A percentile compares a stretch with the other conserved stretches of the same genome.
Conservation (phyloP, 345 rosid genomes). For the Eucalyptus tenuipes region DNA sequence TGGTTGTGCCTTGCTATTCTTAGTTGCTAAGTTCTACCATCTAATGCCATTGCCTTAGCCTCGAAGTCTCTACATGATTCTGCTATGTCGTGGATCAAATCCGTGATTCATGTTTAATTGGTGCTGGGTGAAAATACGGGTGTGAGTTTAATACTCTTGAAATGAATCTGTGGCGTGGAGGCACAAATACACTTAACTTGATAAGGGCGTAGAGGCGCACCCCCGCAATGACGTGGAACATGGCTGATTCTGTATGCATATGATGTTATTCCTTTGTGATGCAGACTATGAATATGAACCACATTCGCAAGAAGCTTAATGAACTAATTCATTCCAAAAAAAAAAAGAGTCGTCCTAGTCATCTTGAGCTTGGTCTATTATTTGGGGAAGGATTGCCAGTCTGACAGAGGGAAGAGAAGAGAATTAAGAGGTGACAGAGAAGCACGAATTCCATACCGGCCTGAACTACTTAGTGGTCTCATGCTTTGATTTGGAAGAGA, state of each 20-base stretch:
- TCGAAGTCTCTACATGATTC: background rate
- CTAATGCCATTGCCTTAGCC: background rate
- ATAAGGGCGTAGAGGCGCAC: background rate
- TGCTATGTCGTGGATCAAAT: background rate
- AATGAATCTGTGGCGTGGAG: background rate
- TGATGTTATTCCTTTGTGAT: background rate
- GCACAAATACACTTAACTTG: background rate
- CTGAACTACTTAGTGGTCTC: background rate
- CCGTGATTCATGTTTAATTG: background rate
- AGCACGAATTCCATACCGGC: background rate
- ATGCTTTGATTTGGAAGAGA: background rate
- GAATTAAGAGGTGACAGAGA: background rate
- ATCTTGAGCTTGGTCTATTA: background rate
- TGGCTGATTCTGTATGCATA: background rate
- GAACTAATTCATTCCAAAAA: background rate
- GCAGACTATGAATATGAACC: background rate
- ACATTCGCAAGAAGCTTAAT: background rate
- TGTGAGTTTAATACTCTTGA: background rate
- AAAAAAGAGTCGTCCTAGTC: background rate
- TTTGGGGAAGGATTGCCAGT: background rate
- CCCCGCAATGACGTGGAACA: background rate
- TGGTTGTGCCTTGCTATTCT: background rate
- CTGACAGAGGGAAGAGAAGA: background rate
- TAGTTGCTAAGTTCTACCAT: background rate
- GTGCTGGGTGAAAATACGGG: background rate